Percentiles rank a stretch among this genome's conserved stretches.
Evolutionary conservation across 352 stramenopile species (phyloP).

Genomic region (Plasmopara halstedii): DNA sequence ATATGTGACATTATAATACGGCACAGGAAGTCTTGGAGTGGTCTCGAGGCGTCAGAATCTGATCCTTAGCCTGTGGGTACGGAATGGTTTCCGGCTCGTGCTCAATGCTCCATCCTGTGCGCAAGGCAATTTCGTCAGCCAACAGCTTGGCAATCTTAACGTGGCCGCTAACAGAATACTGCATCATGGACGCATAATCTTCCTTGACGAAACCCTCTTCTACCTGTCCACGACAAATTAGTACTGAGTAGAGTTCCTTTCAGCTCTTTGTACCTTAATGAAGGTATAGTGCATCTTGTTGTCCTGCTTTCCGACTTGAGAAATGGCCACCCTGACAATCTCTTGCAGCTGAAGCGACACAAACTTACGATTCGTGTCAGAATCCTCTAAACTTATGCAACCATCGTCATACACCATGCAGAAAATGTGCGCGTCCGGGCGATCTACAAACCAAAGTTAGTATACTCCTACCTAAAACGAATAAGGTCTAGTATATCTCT

Average conservation of each 20-base stretch:
- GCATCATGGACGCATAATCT: slow-evolving; percentile 75
- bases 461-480: too few relatives aligned
- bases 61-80: slow-evolving; percentile 69
- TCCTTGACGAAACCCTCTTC: slow-evolving; percentile 48
- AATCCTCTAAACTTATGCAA: slow-evolving; percentile 74
- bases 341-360: slow-evolving; percentile 76
- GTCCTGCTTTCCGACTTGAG: slow-evolving; percentile 68
- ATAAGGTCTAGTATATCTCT: too few relatives aligned
- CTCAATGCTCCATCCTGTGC: slow-evolving; percentile 55
- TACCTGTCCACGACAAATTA: slow-evolving; percentile 28
- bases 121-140: slow-evolving; percentile 61
- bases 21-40: slow-evolving; percentile 31
- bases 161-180: slow-evolving; percentile 78
- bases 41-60: slow-evolving; percentile 67
- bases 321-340: slow-evolving; percentile 82
- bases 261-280: slow-evolving; percentile 41
- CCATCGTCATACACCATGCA: slow-evolving; percentile 81
- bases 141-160: slow-evolving; percentile 74
- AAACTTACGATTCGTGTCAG: slow-evolving; percentile 63
- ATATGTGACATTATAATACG: slow-evolving; percentile 19
- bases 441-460: slow-evolving; percentile 26
- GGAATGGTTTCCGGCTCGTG: slow-evolving; percentile 52
- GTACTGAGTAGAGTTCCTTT: not conserved
- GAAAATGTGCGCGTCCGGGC: slow-evolving; percentile 76
- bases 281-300: slow-evolving; percentile 77